Percentiles rank a stretch among this genome's conserved stretches.
These are phyloP conservation scores for Trypanosoma cruzi DNA, from an alignment of 208 protist genomes.

Conservation along the genomic window DNA sequence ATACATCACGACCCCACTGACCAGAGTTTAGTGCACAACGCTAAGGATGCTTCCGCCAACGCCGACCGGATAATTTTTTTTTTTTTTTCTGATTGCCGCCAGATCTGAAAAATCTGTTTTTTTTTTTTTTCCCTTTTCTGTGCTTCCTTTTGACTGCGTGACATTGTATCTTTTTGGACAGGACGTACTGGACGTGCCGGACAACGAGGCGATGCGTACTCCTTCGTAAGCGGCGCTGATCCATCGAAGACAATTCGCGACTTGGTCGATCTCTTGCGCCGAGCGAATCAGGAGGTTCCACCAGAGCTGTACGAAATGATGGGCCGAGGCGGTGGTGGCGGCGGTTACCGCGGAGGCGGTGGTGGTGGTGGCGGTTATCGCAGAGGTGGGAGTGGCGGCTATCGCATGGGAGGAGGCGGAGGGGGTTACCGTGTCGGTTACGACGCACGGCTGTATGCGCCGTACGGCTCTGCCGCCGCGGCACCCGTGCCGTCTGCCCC, in stretches of 20 bases:
- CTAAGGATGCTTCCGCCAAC: slow-evolving; percentile 7
- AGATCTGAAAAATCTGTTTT: slow-evolving; percentile 13
- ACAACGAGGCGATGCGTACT: slow-evolving; percentile 85
- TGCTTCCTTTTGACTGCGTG: slow-evolving; percentile 11
- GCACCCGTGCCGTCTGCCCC: no score
- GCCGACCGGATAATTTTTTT: not conserved
- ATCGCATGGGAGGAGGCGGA: no score
- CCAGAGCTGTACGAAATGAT: slow-evolving; percentile 64
- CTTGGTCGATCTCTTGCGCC: slow-evolving; percentile 67
- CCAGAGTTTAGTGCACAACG: not conserved
- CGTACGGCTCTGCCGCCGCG: slow-evolving; percentile 12
- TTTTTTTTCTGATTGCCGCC: slow-evolving; percentile 12
- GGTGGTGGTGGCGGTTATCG: slow-evolving; percentile 35
- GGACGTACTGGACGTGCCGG: slow-evolving; percentile 91
- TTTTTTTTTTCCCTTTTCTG: slow-evolving; percentile 15
- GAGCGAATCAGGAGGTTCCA: slow-evolving; percentile 68
- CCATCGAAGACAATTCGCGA: slow-evolving; percentile 79
- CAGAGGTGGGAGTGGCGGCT: slow-evolving; percentile 21
- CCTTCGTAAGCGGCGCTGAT: slow-evolving; percentile 74
- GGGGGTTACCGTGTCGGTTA: slow-evolving; percentile 27
- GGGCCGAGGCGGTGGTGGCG: slow-evolving; percentile 23
- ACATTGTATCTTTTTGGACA: slow-evolving; percentile 28
- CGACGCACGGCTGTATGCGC: slow-evolving; percentile 12
- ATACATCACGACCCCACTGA: not conserved
- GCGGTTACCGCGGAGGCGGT: slow-evolving; percentile 36